These are phyloP conservation scores for Flagelloscypha sp. DNA, from an alignment of 768 basidiomycete species.

Conservation along the genomic window DNA sequence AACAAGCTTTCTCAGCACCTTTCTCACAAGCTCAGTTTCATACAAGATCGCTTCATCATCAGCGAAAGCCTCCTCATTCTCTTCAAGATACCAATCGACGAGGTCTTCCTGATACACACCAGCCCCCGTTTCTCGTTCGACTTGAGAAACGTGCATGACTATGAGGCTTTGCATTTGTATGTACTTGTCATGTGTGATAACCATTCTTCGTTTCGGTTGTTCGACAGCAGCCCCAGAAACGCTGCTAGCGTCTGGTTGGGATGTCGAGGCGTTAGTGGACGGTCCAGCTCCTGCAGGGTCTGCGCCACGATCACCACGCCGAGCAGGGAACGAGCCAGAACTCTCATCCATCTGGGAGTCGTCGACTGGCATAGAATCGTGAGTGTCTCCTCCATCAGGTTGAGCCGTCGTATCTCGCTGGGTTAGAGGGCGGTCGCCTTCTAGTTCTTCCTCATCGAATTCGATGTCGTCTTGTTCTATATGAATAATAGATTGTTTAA, in stretches of 20 bases:
- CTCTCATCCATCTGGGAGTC: slow-evolving; percentile 48
- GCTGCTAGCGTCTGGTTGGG: slow-evolving; percentile 20
- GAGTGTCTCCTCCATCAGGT: slow-evolving; percentile 40
- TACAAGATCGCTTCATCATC: slow-evolving; percentile 84
- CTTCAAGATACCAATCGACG: slow-evolving; percentile 94
- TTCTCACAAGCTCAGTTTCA: slow-evolving; percentile 83
- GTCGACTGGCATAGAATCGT: slow-evolving; percentile 50
- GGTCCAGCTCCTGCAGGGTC: slow-evolving; percentile 23
- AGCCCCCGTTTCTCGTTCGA: slow-evolving; percentile 65
- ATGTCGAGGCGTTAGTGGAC: slow-evolving; percentile 23
- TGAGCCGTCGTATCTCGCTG: slow-evolving; percentile 24
- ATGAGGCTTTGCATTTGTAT: slow-evolving; percentile 83
- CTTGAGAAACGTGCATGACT: slow-evolving; percentile 69
- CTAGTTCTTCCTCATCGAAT: slow-evolving; percentile 85
- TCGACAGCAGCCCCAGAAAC: slow-evolving; percentile 29
- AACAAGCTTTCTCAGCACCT: slow-evolving; percentile 82
- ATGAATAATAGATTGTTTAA: slow-evolving; percentile 97
- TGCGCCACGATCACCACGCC: slow-evolving; percentile 28
- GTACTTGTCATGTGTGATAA: slow-evolving; percentile 95
- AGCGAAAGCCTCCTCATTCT: slow-evolving; percentile 74
- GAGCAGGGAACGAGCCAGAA: slow-evolving; percentile 24
- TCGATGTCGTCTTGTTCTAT: slow-evolving; percentile 99
- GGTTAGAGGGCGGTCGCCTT: slow-evolving; percentile 41
- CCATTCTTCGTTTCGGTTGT: slow-evolving; percentile 62
- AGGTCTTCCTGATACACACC: slow-evolving; percentile 88